Base-by-base conservation (phyloP, 2,329 filamentous ascomycete genomes). In the Aaosphaeria pasadenensis region DNA sequence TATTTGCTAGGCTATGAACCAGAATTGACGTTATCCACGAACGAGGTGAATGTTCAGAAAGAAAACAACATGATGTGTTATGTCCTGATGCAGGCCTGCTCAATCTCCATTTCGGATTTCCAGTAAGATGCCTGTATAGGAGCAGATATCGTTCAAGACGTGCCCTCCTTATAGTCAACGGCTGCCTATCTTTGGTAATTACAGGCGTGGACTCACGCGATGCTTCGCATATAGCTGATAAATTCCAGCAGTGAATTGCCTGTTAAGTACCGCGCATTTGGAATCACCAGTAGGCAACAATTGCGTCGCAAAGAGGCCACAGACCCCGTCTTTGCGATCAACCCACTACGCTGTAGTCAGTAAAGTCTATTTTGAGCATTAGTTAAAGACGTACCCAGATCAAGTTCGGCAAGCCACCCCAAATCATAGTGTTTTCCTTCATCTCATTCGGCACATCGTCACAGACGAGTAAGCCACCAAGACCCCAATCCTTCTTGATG, bases 331-430 rank as follows among this genome's bases (percentile, higher is more conserved):
- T 31, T 30, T 43, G 24, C 28, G 41, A 24, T 43, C 41, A 30
- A 7, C 7, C 24, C 30, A 43, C 41, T 43, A 24, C 7, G 17
- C 39, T 11, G 17, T 28, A 40, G 7, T 36, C 33, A 9, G 7
- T n/a, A 36, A 9, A 9, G 33, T 9, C 33, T n/a, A 36, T 9
- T 36, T 36, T n/a, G 33, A 36, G 33, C 33, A 36, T n/a, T 9
- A 4, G 7, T 9, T 36, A 7, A 43, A 17, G 17, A 48, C 60
- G 46, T 57, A 63, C 61, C 67, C 67, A 69, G 3, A 51, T 55
- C 44, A 69, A 45, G 45, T 69, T 69, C 11, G 67, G 67, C 9
- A 59, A 45, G 1, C 66, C 67, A 35, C 60, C 60, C 66, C 65
- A 69, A 6, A 62, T 32, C 67, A 69, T 59, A 0, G 67, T 65